Evolutionary conservation across 768 basidiomycete species (phyloP).

Genomic region (Lactifluus rugatus): DNA sequence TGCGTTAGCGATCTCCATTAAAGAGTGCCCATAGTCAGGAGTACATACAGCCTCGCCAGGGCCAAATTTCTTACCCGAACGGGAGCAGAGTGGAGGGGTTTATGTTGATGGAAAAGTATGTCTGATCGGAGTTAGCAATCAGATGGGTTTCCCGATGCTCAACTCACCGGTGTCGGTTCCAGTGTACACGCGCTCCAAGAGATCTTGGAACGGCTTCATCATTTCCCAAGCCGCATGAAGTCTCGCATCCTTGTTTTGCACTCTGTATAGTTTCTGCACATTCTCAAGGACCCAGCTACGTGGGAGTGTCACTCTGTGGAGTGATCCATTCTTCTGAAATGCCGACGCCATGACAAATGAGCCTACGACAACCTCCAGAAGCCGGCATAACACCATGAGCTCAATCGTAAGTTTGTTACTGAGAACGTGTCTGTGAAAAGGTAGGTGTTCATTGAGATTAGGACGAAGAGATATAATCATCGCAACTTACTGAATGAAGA

Average conservation of each 20-base stretch:
- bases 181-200: conserved; percentile 17
- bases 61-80: neutral
- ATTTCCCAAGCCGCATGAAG: neutral
- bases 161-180: neutral
- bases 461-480: neutral
- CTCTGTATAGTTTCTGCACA: neutral
- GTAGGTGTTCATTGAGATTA: neutral
- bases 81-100: neutral
- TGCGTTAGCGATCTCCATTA: neutral
- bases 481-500: conserved; percentile 3
- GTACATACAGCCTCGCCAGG: conserved; percentile 12
- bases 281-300: conserved; percentile 19
- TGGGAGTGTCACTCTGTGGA: conserved; percentile 10
- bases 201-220: neutral
- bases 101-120: conserved; percentile 1
- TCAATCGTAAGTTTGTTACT: conserved; percentile 3
- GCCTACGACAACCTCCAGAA: conserved; percentile 8
- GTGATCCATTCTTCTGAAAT: neutral
- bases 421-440: conserved; percentile 5
- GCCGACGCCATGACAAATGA: conserved; percentile 7
- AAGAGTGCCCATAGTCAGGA: neutral
- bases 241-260: conserved; percentile 3
- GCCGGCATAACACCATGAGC: conserved; percentile 2
- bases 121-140: neutral
- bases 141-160: too few species aligned